These are phyloP conservation scores for Vitellaria paradoxa DNA, from an alignment of 179 eudicot species.

Conservation along the genomic window DNA sequence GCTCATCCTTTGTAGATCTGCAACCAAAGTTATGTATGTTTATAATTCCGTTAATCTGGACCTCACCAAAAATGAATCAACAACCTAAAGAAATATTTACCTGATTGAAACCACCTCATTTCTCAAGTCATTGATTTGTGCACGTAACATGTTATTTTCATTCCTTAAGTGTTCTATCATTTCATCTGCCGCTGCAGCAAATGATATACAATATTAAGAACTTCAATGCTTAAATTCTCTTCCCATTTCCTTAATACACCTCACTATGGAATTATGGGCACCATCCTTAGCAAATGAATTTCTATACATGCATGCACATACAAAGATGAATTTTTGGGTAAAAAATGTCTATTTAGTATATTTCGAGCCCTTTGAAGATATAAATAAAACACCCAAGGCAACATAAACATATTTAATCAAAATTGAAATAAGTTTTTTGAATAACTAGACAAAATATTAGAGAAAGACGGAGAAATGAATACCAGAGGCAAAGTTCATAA, in stretches of 20 bases:
- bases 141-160: constrained; percentile 47
- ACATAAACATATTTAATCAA: neutral
- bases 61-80: constrained; percentile 11
- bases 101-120: constrained; percentile 47
- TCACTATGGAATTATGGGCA: neutral
- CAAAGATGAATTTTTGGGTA: too few relatives aligned
- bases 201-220: constrained; percentile 6
- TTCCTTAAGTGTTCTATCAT: constrained; percentile 41
- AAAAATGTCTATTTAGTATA: neutral
- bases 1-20: constrained; percentile 56
- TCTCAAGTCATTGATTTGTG: constrained; percentile 43
- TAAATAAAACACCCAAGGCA: neutral
- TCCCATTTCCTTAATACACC: neutral
- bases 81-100: constrained; percentile 26
- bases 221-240: neutral
- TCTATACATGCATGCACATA: neutral
- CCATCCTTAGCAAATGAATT: neutral
- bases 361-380: neutral
- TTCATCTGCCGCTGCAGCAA: constrained; percentile 64
- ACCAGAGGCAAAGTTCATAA: constrained; percentile 44
- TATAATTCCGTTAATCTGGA: neutral
- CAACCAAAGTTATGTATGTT: constrained; percentile 19
- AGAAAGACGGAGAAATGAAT: constrained; percentile 10
- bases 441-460: neutral
- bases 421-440: neutral